A percentile compares a stretch with the other conserved stretches of the same genome.
phyloP scores from a whole-genome alignment of 129 eudicot species.

The Helichrysum umbraculigerum region DNA sequence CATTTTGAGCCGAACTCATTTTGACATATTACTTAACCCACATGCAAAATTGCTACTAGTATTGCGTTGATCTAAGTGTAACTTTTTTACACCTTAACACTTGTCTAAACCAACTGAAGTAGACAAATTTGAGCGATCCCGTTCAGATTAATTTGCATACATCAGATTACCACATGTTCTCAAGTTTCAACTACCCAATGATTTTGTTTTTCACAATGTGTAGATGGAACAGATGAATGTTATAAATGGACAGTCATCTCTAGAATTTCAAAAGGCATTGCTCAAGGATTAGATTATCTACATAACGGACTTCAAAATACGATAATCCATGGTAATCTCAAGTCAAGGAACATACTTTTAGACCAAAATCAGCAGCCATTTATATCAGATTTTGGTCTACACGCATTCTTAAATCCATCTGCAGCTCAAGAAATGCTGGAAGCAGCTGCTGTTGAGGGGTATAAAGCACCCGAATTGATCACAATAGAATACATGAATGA shows the following conservation, averaged over 20 bases:
- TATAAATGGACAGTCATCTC: constrained; percentile 68
- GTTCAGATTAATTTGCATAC: not conserved
- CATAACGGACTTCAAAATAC: constrained; percentile 66
- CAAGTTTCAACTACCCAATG: not conserved
- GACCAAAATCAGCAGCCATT: constrained; percentile 54
- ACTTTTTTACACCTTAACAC: no score
- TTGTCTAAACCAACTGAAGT: no score
- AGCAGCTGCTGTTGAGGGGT: constrained; percentile 66
- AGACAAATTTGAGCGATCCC: not conserved
- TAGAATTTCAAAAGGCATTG: constrained; percentile 67
- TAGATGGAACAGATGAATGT: constrained; percentile 67
- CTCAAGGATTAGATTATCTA: constrained; percentile 62
- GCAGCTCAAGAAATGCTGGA: constrained; percentile 84
- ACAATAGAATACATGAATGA: constrained; percentile 56
- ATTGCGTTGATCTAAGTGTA: no score
- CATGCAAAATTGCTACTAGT: not conserved
- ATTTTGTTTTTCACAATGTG: not conserved
- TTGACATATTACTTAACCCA: not conserved
- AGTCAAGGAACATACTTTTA: constrained; percentile 67
- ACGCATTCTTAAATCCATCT: constrained; percentile 57
- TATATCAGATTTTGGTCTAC: constrained; percentile 81
- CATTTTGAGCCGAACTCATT: not conserved
- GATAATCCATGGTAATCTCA: constrained; percentile 88
- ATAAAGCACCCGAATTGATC: constrained; percentile 90
- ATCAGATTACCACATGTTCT: not conserved